Evolutionary conservation across 208 protist species (phyloP).

Genomic region (Trypanosoma melophagium): DNA sequence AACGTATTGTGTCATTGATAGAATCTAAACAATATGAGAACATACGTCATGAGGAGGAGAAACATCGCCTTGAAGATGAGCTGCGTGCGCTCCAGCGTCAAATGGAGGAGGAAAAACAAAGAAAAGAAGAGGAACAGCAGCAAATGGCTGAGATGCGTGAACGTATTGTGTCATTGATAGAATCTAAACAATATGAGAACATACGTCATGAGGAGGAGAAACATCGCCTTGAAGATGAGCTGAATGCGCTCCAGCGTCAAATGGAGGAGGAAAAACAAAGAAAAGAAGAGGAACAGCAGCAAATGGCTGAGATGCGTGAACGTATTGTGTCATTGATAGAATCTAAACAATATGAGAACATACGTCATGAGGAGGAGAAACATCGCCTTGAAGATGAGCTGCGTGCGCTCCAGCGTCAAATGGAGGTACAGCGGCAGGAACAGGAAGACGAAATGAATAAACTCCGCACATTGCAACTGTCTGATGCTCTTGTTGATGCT

Average conservation of each 20-base stretch:
- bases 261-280: conserved; percentile 1
- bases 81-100: neutral
- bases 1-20: neutral
- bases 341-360: neutral
- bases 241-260: neutral
- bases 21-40: neutral
- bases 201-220: neutral
- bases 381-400: neutral
- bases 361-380: neutral
- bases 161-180: neutral
- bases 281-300: neutral
- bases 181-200: neutral
- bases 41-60: neutral
- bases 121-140: neutral
- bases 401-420: neutral
- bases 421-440: neutral
- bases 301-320: neutral
- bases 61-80: neutral
- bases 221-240: neutral
- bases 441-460: neutral
- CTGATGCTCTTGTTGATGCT: conserved; percentile 26
- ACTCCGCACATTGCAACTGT: no score
- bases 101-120: conserved; percentile 2
- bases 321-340: neutral
- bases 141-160: neutral